A percentile compares a stretch with the other conserved stretches of the same genome.
These are phyloP conservation scores for Lepidium aucheri DNA, from an alignment of 345 rosid genomes.

Conservation along the genomic window DNA sequence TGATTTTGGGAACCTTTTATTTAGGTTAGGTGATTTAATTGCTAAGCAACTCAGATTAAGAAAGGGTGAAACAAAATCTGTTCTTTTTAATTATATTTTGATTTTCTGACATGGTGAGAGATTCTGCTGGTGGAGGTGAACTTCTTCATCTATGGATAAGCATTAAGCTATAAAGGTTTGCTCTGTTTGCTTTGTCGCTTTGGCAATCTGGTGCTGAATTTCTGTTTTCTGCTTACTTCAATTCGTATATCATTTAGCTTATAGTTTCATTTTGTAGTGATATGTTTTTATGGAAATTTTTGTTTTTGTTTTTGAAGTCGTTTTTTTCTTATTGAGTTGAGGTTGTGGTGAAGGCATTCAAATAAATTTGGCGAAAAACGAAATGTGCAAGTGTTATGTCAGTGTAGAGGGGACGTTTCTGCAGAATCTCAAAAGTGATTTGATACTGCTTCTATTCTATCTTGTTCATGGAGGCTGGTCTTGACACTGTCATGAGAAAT, in stretches of 20 bases:
- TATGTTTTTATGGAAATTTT: not conserved
- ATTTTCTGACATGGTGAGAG: slow-evolving; percentile 12
- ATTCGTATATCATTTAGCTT: not conserved
- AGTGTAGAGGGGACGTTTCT: slow-evolving; percentile 18
- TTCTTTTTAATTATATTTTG: not conserved
- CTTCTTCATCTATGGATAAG: slow-evolving; percentile 23
- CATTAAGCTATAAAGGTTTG: slow-evolving; percentile 27
- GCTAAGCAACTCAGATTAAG: slow-evolving; percentile 14
- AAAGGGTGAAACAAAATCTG: not conserved
- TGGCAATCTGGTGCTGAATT: not conserved
- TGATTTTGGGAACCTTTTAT: not conserved
- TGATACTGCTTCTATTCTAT: slow-evolving; percentile 28
- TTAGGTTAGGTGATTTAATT: not conserved
- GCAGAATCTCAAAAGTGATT: slow-evolving; percentile 16
- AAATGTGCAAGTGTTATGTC: slow-evolving; percentile 10
- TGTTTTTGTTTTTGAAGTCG: not conserved
- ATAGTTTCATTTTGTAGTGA: not conserved
- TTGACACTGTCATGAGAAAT: slow-evolving; percentile 4
- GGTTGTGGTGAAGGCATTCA: slow-evolving; percentile 14
- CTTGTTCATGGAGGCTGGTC: slow-evolving; percentile 35
- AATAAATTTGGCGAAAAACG: slow-evolving; percentile 11
- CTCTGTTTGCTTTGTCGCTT: not conserved
- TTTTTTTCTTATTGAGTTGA: not conserved
- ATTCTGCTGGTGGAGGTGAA: slow-evolving; percentile 19
- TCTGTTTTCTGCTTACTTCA: not conserved